Conservation (phyloP, 2,329 filamentous ascomycete species). For the Amesomyces nigricolor region DNA sequence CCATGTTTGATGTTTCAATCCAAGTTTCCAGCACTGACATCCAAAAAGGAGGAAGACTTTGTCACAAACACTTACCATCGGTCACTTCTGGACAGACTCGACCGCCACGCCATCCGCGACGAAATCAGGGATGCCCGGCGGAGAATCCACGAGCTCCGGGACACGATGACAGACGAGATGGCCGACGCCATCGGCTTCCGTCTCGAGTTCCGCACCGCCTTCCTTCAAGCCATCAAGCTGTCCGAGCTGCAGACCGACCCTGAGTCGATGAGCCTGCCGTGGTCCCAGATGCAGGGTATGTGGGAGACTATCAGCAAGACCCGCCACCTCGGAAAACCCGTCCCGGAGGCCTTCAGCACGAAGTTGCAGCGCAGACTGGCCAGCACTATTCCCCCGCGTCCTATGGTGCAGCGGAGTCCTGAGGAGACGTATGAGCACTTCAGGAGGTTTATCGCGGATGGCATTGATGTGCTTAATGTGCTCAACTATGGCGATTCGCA, state of each 20-base stretch:
- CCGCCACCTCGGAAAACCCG: slow-evolving; percentile 55
- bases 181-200: slow-evolving; percentile 56
- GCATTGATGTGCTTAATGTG: slow-evolving; percentile 62
- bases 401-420: slow-evolving; percentile 73
- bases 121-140: slow-evolving; percentile 50
- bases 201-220: slow-evolving; percentile 59
- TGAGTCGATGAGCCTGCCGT: slow-evolving; percentile 44
- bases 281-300: slow-evolving; percentile 46
- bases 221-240: slow-evolving; percentile 52
- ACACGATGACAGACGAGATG: slow-evolving; percentile 38
- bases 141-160: slow-evolving; percentile 42
- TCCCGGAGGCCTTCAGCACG: slow-evolving; percentile 77
- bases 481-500: slow-evolving; percentile 49
- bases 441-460: slow-evolving; percentile 62
- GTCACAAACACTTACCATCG: slow-evolving; percentile 87
- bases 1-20: background rate
- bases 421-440: slow-evolving; percentile 67
- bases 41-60: slow-evolving; percentile 81
- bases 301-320: slow-evolving; percentile 55
- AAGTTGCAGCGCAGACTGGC: slow-evolving; percentile 89
- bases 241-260: slow-evolving; percentile 41
- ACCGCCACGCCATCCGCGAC: slow-evolving; percentile 49
- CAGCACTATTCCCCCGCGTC: slow-evolving; percentile 87
- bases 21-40: background rate
- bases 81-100: slow-evolving; percentile 62